Percentiles rank a stretch among this genome's conserved stretches.
Evolutionary conservation across 2,329 filamentous ascomycete species (phyloP).

Genomic region (Trichoderma simmonsii): DNA sequence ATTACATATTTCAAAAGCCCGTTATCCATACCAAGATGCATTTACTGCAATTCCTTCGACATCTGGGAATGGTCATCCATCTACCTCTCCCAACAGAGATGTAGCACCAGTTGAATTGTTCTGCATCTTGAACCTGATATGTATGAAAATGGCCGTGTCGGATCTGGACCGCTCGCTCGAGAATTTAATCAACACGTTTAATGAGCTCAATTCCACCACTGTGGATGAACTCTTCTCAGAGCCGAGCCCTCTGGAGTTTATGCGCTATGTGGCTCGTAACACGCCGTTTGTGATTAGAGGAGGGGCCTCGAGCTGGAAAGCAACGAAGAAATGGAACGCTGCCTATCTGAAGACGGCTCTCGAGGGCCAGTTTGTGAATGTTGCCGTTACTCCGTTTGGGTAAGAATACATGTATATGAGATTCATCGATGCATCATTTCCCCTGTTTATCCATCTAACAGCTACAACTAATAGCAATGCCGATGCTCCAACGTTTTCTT

Average conservation of each 20-base stretch:
- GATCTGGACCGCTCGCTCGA: conserved; percentile 23
- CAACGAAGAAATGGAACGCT: conserved; percentile 60
- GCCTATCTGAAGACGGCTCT: conserved; percentile 57
- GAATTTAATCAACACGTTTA: conserved; percentile 64
- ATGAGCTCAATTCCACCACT: conserved; percentile 63
- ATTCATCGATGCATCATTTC: neutral
- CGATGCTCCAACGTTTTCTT: conserved; percentile 34
- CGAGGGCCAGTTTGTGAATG: conserved; percentile 59
- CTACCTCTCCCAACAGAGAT: neutral
- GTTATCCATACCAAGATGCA: neutral
- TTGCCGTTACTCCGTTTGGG: conserved; percentile 74
- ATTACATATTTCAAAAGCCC: neutral
- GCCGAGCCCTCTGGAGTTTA: conserved; percentile 74
- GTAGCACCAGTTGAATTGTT: neutral
- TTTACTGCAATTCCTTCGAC: neutral
- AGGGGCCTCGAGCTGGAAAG: conserved; percentile 61
- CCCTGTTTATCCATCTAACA: neutral
- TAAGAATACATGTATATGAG: conserved; percentile 33
- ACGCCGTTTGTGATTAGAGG: conserved; percentile 69
- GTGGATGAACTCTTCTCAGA: conserved; percentile 61
- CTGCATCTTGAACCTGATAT: neutral
- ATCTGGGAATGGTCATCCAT: neutral
- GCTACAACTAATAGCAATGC: conserved; percentile 32
- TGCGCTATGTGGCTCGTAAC: conserved; percentile 72
- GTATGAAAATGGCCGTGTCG: neutral